Evolutionary conservation across 345 rosid genomes (phyloP), one percentile per base, ranked within the genome.

Genomic region (Lumnitzera racemosa): DNA sequence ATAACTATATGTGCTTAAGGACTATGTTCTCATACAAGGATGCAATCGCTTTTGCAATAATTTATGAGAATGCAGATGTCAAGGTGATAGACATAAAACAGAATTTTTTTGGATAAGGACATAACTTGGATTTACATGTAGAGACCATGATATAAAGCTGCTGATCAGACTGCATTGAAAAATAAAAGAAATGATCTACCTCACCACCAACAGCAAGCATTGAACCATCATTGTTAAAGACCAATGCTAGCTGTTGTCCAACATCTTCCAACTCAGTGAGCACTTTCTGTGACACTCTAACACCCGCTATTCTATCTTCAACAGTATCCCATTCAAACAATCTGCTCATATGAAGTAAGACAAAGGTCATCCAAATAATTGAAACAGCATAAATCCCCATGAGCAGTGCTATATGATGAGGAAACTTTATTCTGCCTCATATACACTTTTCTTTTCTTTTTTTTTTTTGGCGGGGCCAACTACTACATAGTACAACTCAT

Each of bases 161-260:
- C 43, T 0, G 7, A 36, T 36, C 43, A 36, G 43, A 36, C 20
- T 36, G 43, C 43, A 36, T 23, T 9, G 11, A 24, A 49, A 20
- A n/a, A 51, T 14, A 17, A 27, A 12, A 46, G 29, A 41, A 47
- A 67, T 57, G 56, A 69, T 54, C 55, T 81, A 94, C 96, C 97
- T 95, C 97, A 0, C 86, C 85, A 55, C 99, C 99, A 62, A 74
- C 67, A 49, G 97, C 96, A 46, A 90, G 81, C 36, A 70, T 60
- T 57, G 95, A 78, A 49, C 90, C 88, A 15, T 90, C 89, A 51
- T 59, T 78, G 76, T 83, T 74, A 24, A 90, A 95, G 20, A 72
- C 81, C 59, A 95, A 55, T 49, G 89, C 88, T 59, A 90, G 73
- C 67, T 84, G 97, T 67, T 84, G 95, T 52, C 88, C 95, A 64